Evolutionary conservation across 1,139 yeast genomes (phyloP).

Genomic region (Saccharomyces hybrid): DNA sequence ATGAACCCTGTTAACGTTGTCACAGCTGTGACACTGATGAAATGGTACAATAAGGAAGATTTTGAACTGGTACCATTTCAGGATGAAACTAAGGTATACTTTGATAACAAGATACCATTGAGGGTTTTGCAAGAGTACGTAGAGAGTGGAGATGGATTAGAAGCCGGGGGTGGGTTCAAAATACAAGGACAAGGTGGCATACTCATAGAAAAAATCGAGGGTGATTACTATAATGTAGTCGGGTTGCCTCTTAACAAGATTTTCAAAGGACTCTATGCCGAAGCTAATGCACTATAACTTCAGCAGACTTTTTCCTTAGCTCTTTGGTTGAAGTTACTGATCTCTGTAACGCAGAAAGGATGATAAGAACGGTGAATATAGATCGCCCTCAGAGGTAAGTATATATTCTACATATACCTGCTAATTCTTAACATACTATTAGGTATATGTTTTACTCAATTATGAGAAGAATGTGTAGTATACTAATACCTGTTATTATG

Average conservation of each 20-base stretch:
- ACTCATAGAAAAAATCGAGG: conserved; percentile 54
- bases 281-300: conserved; percentile 1
- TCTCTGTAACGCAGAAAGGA: not conserved
- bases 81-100: conserved; percentile 43
- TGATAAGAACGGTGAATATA: not conserved
- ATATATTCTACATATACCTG: too few species aligned
- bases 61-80: conserved; percentile 21
- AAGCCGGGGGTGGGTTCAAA: conserved; percentile 91
- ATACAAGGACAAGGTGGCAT: conserved; percentile 69
- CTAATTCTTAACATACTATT: too few species aligned
- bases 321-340: not conserved
- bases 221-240: conserved; percentile 84
- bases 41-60: conserved; percentile 15
- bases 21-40: conserved; percentile 50
- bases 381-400: too few species aligned
- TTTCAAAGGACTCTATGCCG: conserved; percentile 24
- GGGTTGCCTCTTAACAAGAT: conserved; percentile 73
- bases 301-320: too few species aligned
- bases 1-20: conserved; percentile 43
- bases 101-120: conserved; percentile 45
- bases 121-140: conserved; percentile 55
- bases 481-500: too few species aligned
- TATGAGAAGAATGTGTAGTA: too few species aligned
- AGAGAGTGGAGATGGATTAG: conserved; percentile 61
- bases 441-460: too few species aligned